phyloP scores from a whole-genome alignment of 352 stramenopile species.

The Globisporangium spiculum region DNA sequence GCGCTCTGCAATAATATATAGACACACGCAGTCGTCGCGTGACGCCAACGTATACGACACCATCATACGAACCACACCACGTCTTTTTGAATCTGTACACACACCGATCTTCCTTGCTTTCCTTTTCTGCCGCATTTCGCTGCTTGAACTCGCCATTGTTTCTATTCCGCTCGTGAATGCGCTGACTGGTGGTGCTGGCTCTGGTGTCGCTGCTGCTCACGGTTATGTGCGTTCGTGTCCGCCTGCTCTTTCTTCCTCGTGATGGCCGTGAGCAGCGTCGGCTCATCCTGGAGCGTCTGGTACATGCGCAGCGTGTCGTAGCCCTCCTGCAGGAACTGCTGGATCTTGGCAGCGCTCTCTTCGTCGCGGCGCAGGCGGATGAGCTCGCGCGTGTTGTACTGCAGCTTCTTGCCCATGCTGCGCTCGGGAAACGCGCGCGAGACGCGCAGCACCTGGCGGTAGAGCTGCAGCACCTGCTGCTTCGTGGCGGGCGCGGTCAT shows the following conservation, averaged over 20 bases:
- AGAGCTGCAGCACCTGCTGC: conserved; percentile 57
- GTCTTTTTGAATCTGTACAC: not conserved
- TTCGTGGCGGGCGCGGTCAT: conserved; percentile 11
- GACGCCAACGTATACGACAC: not conserved
- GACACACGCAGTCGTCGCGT: not conserved
- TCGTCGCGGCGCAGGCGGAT: conserved; percentile 60
- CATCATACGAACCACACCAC: not conserved
- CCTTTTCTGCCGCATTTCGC: not conserved
- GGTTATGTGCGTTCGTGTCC: conserved; percentile 1
- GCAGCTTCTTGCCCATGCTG: conserved; percentile 66
- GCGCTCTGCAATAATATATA: conserved; percentile 37
- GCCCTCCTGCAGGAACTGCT: conserved; percentile 46
- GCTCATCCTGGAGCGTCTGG: conserved; percentile 43
- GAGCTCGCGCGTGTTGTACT: conserved; percentile 72
- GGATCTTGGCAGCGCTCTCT: conserved; percentile 32
- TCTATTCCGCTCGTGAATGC: conserved; percentile 2
- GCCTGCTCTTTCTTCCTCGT: conserved; percentile 43
- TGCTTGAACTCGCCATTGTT: too few species aligned
- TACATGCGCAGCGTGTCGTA: conserved; percentile 59
- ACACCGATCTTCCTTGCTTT: not conserved
- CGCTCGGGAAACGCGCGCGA: conserved; percentile 51
- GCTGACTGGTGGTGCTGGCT: not conserved
- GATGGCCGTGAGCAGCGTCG: conserved; percentile 46
- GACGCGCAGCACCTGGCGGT: conserved; percentile 49
- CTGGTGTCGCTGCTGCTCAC: not conserved